A percentile compares a stretch with the other conserved stretches of the same genome.
Evolutionary conservation across 768 basidiomycete species (phyloP).

Genomic region (Suillus subalutaceus): DNA sequence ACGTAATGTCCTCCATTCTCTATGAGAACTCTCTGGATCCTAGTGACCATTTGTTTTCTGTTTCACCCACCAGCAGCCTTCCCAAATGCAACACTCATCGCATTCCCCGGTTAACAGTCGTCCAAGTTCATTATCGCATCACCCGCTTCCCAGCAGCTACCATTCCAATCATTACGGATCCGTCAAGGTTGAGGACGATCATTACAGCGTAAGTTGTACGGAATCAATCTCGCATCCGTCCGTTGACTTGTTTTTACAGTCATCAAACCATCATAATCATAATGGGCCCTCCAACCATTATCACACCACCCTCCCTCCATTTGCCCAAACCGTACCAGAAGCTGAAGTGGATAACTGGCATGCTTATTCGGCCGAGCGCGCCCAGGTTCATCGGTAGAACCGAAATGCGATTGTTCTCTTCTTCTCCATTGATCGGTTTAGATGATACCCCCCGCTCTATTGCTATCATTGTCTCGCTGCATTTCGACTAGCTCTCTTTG

Average conservation of each 20-base stretch:
- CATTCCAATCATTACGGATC: conserved; percentile 51
- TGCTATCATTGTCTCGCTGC: conserved; percentile 27
- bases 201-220: conserved; percentile 49
- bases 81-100: conserved; percentile 63
- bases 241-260: conserved; percentile 5
- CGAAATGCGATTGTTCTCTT: background rate
- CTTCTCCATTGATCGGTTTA: conserved; percentile 21
- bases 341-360: conserved; percentile 64
- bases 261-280: conserved; percentile 40
- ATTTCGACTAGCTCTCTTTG: conserved; percentile 20
- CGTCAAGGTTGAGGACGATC: conserved; percentile 73
- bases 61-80: conserved; percentile 58
- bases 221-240: background rate
- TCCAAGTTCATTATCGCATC: conserved; percentile 42
- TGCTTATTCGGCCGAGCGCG: conserved; percentile 65
- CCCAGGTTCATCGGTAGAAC: conserved; percentile 56
- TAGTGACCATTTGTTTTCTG: conserved; percentile 51
- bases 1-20: conserved; percentile 31
- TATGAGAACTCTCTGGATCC: conserved; percentile 51
- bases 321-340: conserved; percentile 44
- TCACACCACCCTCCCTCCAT: conserved; percentile 47
- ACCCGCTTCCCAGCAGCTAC: conserved; percentile 43
- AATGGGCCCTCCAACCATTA: conserved; percentile 42
- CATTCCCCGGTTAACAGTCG: conserved; percentile 55
- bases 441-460: conserved; percentile 41